Percentiles rank a stretch among this genome's conserved stretches.
These are phyloP conservation scores for Gracilaria vermiculophylla DNA, from an alignment of 23 red algal species.

Conservation along the genomic window DNA sequence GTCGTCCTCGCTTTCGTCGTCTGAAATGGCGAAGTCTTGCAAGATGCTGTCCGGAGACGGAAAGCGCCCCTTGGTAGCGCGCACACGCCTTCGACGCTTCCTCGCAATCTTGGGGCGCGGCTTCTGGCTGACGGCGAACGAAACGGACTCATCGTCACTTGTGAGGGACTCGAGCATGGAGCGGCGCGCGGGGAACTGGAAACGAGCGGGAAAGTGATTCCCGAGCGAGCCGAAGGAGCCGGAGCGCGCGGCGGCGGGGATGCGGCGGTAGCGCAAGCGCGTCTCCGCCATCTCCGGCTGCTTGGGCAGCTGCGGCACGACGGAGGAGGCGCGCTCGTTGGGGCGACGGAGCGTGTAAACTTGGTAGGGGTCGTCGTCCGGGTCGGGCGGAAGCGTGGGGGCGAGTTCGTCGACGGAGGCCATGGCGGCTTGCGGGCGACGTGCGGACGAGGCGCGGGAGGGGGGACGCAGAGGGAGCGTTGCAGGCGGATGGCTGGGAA, in stretches of 20 bases:
- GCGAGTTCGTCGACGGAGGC: background rate
- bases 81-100: conserved; percentile 2
- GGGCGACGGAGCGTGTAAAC: conserved; percentile 49
- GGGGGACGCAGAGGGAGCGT: background rate
- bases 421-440: background rate
- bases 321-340: conserved; percentile 35
- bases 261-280: conserved; percentile 51
- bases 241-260: conserved; percentile 27
- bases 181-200: conserved; percentile 36
- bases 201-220: conserved; percentile 47
- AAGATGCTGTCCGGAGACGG: background rate
- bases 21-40: conserved; percentile 16
- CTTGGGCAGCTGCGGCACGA: conserved; percentile 51
- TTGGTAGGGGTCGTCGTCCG: conserved; percentile 47
- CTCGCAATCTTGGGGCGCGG: background rate
- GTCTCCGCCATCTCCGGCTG: conserved; percentile 63
- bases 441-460: background rate
- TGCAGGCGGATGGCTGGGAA: too few species aligned
- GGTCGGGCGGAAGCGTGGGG: background rate
- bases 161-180: conserved; percentile 48
- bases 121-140: conserved; percentile 14
- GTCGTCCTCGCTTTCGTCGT: background rate
- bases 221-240: conserved; percentile 47
- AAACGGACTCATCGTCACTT: conserved; percentile 43
- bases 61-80: background rate